These are phyloP conservation scores for Danielia reshetovae DNA, from an alignment of 805 yeast species.

Conservation along the genomic window DNA sequence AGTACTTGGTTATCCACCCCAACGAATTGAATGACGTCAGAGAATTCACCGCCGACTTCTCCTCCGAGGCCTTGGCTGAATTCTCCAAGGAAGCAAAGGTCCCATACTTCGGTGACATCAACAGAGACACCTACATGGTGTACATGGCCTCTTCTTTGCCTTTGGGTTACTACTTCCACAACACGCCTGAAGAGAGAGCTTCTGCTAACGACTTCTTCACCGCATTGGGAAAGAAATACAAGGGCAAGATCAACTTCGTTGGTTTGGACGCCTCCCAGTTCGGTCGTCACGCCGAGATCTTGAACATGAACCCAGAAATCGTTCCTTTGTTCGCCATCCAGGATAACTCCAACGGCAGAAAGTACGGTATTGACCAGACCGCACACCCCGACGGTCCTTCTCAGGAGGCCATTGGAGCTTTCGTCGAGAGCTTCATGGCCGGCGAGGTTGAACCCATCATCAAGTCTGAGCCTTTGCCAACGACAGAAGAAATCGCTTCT, in stretches of 20 bases:
- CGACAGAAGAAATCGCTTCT: slow-evolving; percentile 57
- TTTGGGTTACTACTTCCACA: slow-evolving; percentile 84
- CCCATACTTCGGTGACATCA: slow-evolving; percentile 86
- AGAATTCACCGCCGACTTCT: slow-evolving; percentile 38
- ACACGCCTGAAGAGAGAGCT: slow-evolving; percentile 60
- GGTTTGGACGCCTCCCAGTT: slow-evolving; percentile 77
- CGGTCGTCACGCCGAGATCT: slow-evolving; percentile 83
- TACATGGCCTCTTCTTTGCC: slow-evolving; percentile 76
- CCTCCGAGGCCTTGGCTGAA: slow-evolving; percentile 32
- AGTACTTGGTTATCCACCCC: slow-evolving; percentile 48
- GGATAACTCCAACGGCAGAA: slow-evolving; percentile 60
- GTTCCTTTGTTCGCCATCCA: slow-evolving; percentile 87
- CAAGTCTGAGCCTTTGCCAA: slow-evolving; percentile 86
- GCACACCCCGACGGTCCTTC: slow-evolving; percentile 44
- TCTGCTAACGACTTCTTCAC: slow-evolving; percentile 49
- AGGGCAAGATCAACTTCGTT: slow-evolving; percentile 82
- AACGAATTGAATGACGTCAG: slow-evolving; percentile 41
- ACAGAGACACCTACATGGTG: slow-evolving; percentile 68
- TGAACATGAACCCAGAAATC: slow-evolving; percentile 79
- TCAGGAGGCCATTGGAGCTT: slow-evolving; percentile 48
- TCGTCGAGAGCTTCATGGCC: slow-evolving; percentile 57
- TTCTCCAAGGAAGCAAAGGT: slow-evolving; percentile 62
- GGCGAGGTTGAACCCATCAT: slow-evolving; percentile 70
- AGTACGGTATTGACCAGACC: slow-evolving; percentile 73
- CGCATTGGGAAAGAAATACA: slow-evolving; percentile 65